Percentiles rank a stretch among this genome's conserved stretches.
phyloP scores from a whole-genome alignment of 2,329 filamentous ascomycete genomes.

The Ophiostoma tasmaniense region DNA sequence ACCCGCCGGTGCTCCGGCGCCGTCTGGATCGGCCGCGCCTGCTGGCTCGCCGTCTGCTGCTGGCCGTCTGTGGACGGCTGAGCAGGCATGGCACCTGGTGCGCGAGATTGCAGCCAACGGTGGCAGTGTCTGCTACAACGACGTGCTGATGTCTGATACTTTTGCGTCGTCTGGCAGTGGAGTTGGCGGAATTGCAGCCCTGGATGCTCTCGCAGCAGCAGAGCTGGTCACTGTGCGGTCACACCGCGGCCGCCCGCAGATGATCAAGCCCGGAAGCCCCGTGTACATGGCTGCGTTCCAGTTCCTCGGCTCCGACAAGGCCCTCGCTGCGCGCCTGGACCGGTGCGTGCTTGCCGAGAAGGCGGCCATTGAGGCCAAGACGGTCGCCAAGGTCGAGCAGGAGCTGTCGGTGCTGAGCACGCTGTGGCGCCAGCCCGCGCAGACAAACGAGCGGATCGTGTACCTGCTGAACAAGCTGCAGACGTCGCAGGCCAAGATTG shows the following conservation, averaged over 20 bases:
- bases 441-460: conserved; percentile 56
- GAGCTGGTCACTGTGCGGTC: conserved; percentile 75
- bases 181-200: conserved; percentile 54
- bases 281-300: conserved; percentile 80
- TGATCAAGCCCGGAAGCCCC: conserved; percentile 72
- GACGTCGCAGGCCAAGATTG: conserved; percentile 65
- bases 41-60: conserved; percentile 14
- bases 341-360: conserved; percentile 61
- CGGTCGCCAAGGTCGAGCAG: conserved; percentile 68
- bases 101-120: conserved; percentile 56
- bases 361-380: conserved; percentile 62
- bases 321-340: conserved; percentile 65
- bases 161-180: conserved; percentile 53
- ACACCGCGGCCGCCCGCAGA: conserved; percentile 65
- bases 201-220: conserved; percentile 73
- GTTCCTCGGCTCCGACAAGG: conserved; percentile 59
- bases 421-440: conserved; percentile 60
- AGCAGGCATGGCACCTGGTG: conserved; percentile 87
- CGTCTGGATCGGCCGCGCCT: background rate
- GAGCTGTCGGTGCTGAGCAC: conserved; percentile 65
- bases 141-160: conserved; percentile 66
- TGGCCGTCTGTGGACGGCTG: conserved; percentile 56
- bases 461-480: conserved; percentile 70
- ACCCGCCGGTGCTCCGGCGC: background rate
- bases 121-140: conserved; percentile 70